Conservation (phyloP, 495 filamentous ascomycete species). For the Penicillium fimorum region DNA sequence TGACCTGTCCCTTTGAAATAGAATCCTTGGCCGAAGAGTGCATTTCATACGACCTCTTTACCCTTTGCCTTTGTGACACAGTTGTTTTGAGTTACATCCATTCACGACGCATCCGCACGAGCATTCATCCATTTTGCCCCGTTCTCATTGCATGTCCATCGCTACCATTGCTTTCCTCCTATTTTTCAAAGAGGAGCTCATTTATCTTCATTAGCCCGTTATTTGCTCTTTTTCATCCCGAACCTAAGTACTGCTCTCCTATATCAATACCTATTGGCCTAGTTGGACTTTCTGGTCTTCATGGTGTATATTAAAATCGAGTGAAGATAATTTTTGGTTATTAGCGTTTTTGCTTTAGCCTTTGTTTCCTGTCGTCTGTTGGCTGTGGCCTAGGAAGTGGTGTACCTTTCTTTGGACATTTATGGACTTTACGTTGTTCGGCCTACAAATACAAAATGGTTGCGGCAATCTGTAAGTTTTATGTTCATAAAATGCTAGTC, state of each 20-base stretch:
- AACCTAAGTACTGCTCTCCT: conserved; percentile 1
- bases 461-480: not conserved
- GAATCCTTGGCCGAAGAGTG: conserved; percentile 1
- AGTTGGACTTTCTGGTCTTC: conserved; percentile 25
- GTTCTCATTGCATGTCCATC: conserved; percentile 20
- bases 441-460: not conserved
- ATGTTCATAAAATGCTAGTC: not conserved
- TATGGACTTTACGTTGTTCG: not conserved
- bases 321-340: conserved; percentile 21
- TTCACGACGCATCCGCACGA: conserved; percentile 36
- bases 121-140: conserved; percentile 23
- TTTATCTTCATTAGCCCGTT: conserved; percentile 10
- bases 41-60: conserved; percentile 5
- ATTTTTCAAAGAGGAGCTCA: not conserved
- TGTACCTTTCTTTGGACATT: not conserved
- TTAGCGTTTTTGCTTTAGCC: conserved; percentile 11
- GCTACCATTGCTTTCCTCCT: conserved; percentile 13
- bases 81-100: conserved; percentile 21
- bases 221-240: conserved; percentile 2
- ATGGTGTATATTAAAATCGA: conserved; percentile 34
- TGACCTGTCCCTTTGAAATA: conserved; percentile 32
- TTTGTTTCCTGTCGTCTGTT: conserved; percentile 15
- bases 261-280: conserved; percentile 11
- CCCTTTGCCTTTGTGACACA: conserved; percentile 7
- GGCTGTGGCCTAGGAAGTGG: not conserved